phyloP scores from a whole-genome alignment of 23 red algal species.

The Chondrus crispus region DNA sequence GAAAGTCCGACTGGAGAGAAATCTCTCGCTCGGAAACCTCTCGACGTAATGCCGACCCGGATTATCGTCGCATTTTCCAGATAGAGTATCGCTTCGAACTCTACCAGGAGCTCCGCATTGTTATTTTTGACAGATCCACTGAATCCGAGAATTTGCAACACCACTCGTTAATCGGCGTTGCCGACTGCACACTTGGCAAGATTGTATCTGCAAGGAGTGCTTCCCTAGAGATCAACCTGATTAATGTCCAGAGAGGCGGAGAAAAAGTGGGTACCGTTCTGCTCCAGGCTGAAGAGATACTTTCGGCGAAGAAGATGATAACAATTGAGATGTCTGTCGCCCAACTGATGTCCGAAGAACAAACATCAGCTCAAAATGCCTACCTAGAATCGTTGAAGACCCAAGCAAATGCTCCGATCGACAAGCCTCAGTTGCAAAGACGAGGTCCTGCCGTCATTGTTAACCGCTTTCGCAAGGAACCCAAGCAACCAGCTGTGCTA shows the following conservation, averaged over 20 bases:
- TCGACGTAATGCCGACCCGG: background rate
- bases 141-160: conserved; percentile 30
- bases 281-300: conserved; percentile 34
- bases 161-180: conserved; percentile 57
- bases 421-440: conserved; percentile 1
- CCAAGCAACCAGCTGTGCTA: conserved; percentile 11
- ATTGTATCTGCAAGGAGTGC: conserved; percentile 49
- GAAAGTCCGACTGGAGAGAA: conserved; percentile 51
- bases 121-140: conserved; percentile 43
- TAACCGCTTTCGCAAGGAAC: conserved; percentile 44
- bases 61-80: conserved; percentile 45
- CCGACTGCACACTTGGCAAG: conserved; percentile 41
- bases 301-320: conserved; percentile 64
- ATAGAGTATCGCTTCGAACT: conserved; percentile 63
- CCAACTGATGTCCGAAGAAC: conserved; percentile 49
- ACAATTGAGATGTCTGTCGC: conserved; percentile 33
- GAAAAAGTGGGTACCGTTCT: conserved; percentile 10
- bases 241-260: conserved; percentile 2
- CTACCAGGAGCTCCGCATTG: conserved; percentile 63
- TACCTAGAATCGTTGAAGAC: conserved; percentile 19
- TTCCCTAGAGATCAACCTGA: conserved; percentile 3
- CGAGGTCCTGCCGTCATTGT: background rate
- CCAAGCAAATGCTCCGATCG: conserved; percentile 44
- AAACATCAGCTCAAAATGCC: conserved; percentile 14
- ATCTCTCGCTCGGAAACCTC: conserved; percentile 50